A percentile compares a stretch with the other conserved stretches of the same genome.
Conservation (phyloP, 768 basidiomycete genomes). For the Omphalotus guepiniiformis region DNA sequence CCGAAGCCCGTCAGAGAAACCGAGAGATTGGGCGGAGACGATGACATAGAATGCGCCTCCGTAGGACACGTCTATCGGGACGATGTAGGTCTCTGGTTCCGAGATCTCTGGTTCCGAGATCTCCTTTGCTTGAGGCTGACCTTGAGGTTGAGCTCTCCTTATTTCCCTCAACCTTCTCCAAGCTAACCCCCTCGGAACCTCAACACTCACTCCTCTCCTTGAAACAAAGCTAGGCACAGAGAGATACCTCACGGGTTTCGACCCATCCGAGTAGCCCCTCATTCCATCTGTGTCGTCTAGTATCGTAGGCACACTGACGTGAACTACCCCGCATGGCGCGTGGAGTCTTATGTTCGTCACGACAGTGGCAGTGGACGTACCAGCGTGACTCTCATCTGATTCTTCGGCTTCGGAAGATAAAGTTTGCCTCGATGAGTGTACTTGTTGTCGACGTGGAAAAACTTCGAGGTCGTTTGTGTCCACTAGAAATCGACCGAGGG, state of each 20-base stretch:
- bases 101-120: constrained; percentile 10
- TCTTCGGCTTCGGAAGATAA: constrained; percentile 18
- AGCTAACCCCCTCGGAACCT: constrained; percentile 21
- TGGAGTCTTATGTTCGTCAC: constrained; percentile 24
- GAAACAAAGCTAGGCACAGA: constrained; percentile 33
- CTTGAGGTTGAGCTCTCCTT: too few species aligned
- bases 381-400: too few species aligned
- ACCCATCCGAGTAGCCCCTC: constrained; percentile 23
- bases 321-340: constrained; percentile 35
- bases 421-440: too few species aligned
- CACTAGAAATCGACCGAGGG: constrained; percentile 35
- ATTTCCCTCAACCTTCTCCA: constrained; percentile 18
- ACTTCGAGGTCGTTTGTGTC: constrained; percentile 29
- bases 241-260: constrained; percentile 27
- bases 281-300: too few species aligned
- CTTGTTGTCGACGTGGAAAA: constrained; percentile 25
- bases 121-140: too few species aligned
- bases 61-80: constrained; percentile 31
- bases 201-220: constrained; percentile 21
- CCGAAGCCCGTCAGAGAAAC: constrained; percentile 24
- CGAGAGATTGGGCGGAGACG: constrained; percentile 29
- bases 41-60: constrained; percentile 39
- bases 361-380: not conserved
- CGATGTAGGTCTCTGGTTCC: constrained; percentile 9
- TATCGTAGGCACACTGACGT: constrained; percentile 25